phyloP scores from a whole-genome alignment of 257 asterid genomes.

The Linderniella brevidens region DNA sequence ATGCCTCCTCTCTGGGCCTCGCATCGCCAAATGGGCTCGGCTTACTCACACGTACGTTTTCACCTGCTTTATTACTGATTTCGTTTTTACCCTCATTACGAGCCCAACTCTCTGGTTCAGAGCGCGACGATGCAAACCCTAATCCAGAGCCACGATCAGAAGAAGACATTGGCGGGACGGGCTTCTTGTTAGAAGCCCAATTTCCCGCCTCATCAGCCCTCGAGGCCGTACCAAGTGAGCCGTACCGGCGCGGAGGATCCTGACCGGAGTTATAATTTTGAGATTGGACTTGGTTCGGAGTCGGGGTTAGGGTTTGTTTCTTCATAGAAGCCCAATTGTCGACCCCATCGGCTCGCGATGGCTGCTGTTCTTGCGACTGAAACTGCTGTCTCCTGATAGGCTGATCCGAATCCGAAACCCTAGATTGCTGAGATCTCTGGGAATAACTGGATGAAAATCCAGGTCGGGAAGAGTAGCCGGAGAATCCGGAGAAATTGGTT shows the following conservation, averaged over 20 bases:
- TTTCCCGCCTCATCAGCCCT: slow-evolving; percentile 64
- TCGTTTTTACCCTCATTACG: slow-evolving; percentile 14
- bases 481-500: slow-evolving; percentile 53
- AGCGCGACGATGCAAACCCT: slow-evolving; percentile 10
- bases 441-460: slow-evolving; percentile 20
- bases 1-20: slow-evolving; percentile 85
- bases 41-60: slow-evolving; percentile 27
- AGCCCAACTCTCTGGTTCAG: slow-evolving; percentile 58
- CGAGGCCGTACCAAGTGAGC: slow-evolving; percentile 31
- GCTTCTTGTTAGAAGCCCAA: slow-evolving; percentile 46
- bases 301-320: slow-evolving; percentile 21
- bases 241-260: slow-evolving; percentile 24
- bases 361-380: slow-evolving; percentile 29
- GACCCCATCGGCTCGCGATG: slow-evolving; percentile 81
- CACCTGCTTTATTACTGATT: slow-evolving; percentile 15
- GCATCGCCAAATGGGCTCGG: slow-evolving; percentile 94
- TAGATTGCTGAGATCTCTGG: slow-evolving; percentile 30
- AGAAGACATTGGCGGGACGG: slow-evolving; percentile 15
- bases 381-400: slow-evolving; percentile 26
- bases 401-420: slow-evolving; percentile 49
- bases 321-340: slow-evolving; percentile 78
- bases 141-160: no score
- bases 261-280: slow-evolving; percentile 20
- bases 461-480: slow-evolving; percentile 36
- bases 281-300: no score